Base-by-base conservation (phyloP, 768 basidiomycete species). In the Ephemerocybe angulata region DNA sequence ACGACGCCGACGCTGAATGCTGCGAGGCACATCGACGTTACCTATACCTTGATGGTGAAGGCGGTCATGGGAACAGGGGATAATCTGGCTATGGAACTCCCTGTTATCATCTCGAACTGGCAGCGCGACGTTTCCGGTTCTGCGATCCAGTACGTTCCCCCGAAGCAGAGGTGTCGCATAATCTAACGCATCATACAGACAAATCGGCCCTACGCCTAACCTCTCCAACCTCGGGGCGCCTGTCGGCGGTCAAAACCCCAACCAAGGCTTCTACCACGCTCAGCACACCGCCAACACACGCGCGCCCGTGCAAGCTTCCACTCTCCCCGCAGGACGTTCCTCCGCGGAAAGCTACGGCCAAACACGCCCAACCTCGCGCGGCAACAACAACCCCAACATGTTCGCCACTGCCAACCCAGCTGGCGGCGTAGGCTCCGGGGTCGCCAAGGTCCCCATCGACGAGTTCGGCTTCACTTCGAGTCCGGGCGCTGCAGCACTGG, bases 31-130 rank as follows among this genome's bases (percentile, higher is more conserved):
- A 87, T 96, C 53, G 92, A 95, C 63, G 86, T 96, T 44, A 87
- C 82, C 0, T 96, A 95, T 68, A 78, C 81, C 46, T 73, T 95
- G 40, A 76, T 76, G 30, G 85, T 93, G 52, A 90, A 85, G 67
- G 92, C 91, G 1, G 76, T 89, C 47, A 80, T 90, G 72, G 89
- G 86, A 35, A 80, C 81, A 4, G 83, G 83, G 4, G 72, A 80
- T 46, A 81, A 83, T 30, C 63, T 92, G 13, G 72, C 78, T 19
- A 81, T 91, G 76, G 88, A 90, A 27, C 70, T 93, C 25, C 90
- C 90, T 17, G 79, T 93, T 17, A 84, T 90, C 42, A 76, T 93
- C 31, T 90, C 90, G 4, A 92, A 92, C 61, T 93, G 90, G 90
- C 88, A 87, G 57, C 90, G 90, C 3, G 37, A 38, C 38, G 27